Evolutionary conservation across 75 land plant genomes (phyloP), one percentile per base, ranked within the genome.

Genomic region (Pinus taeda): DNA sequence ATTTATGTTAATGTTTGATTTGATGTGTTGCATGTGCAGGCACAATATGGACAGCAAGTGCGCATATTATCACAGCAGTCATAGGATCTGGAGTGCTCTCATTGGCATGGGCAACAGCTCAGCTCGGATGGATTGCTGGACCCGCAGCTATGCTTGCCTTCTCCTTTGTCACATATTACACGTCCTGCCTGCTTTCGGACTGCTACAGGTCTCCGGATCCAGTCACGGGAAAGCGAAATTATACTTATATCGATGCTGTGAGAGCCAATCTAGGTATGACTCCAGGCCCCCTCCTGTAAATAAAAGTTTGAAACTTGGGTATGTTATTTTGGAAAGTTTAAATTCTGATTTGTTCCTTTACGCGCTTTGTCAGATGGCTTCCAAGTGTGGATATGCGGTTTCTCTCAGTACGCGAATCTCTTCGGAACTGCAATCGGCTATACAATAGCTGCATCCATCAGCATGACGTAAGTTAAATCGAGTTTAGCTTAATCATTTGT

Each of bases 91-190:
- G 93, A 15, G 93, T 93, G 22, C 78, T 91, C 64, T 91, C 95
- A 6, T 62, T 93, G 83, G 93, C 93, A 39, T 93, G 95, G 95
- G 88, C 92, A 37, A 82, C 83, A n/a, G 93, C 90, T 60, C 93
- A 93, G 75, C 79, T 93, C 1, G 95, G 95, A 56, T 93, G 95
- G 95, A 71, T 93, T 39, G 95, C 89, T 15, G 94, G 94, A 4
- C 92, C 90, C 11, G 75, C 82, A 2, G 90, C 81, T 18, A 75
- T 90, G 79, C 13, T 92, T 64, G 39, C 79, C 57, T 90, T 92
- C 76, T 77, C 92, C 36, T 75, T 82, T 26, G 80, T 92, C 1
- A 92, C 81, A 45, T 92, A 84, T 39, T 90, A 77, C 74, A 86
- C 85, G 21, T 90, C 94, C 9, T 17, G 85, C 12, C 84, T 92